Base-by-base conservation (phyloP, 2,329 filamentous ascomycete genomes). In the Diplocarpon mali region DNA sequence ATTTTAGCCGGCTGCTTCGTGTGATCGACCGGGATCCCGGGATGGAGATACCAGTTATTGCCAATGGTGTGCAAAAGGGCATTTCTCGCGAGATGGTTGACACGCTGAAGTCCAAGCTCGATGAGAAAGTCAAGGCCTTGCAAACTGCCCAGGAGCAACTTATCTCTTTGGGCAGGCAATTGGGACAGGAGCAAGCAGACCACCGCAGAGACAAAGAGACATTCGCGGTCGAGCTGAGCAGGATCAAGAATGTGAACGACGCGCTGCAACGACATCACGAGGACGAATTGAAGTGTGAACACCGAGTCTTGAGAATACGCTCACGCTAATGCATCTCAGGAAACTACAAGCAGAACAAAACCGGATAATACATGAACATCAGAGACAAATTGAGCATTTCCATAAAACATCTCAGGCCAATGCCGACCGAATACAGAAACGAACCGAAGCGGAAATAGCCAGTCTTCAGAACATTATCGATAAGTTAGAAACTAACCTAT, bases 11-110 rank as follows among this genome's bases (percentile, higher is more conserved):
- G 8, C 68, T 95, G 46, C 69, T 83, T 32, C 78, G 87, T 50
- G 85, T 87, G 12, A 85, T 98, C 55, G 92, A 98, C 64, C 80
- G 90, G 49, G 86, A 95, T 50, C 92, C 92, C 0, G 86, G 82
- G 1, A 70, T 93, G 49, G 92, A 98, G 61, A 80, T 93, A 20
- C 83, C 87, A 0, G 76, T 92, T 10, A 71, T 88, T 45, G 73
- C 80, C 35, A 87, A 89, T 59, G 85, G 85, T 0, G 68, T 89
- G 10, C 81, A 92, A 54, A 89, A 90, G 57, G 90, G 90, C 3
- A 84, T 98, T 31, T 95, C 93, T n/a, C 77, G 90, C 34, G 87
- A 96, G 57, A 69, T 96, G 31, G 85, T 98, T 3, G 92, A 98
- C 62, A 82, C 83, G 1, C 69, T 98, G 28, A 79, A 86, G 40